A percentile compares a stretch with the other conserved stretches of the same genome.
Conservation (phyloP, 2,329 filamentous ascomycete species). For the Microsporum canis region DNA sequence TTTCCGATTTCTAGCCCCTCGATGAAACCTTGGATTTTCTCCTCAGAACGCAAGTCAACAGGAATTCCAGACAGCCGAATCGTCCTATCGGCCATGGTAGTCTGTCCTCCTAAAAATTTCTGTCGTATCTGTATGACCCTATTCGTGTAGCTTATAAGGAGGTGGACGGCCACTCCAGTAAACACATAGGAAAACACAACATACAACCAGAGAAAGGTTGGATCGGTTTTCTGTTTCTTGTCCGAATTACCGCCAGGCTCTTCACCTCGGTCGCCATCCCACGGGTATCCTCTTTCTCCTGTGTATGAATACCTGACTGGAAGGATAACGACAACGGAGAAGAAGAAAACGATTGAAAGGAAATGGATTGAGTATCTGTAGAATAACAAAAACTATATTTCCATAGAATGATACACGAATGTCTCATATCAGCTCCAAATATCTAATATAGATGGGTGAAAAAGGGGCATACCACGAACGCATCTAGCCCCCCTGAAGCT, state of each 20-base stretch:
- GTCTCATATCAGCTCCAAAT: neutral
- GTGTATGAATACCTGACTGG: slow-evolving; percentile 68
- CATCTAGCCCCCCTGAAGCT: slow-evolving; percentile 81
- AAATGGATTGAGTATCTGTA: slow-evolving; percentile 92
- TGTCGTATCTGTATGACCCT: slow-evolving; percentile 78
- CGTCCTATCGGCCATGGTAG: slow-evolving; percentile 89
- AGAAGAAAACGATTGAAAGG: slow-evolving; percentile 66
- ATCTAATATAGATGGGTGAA: neutral
- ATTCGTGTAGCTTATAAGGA: slow-evolving; percentile 71
- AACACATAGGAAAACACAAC: slow-evolving; percentile 93
- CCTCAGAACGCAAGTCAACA: slow-evolving; percentile 62
- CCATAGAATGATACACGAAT: neutral
- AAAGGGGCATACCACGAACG: slow-evolving; percentile 59
- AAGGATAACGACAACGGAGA: slow-evolving; percentile 67
- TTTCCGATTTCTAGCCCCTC: slow-evolving; percentile 81
- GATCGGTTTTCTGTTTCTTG: slow-evolving; percentile 26
- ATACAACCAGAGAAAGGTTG: slow-evolving; percentile 76
- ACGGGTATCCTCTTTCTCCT: slow-evolving; percentile 28
- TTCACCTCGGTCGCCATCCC: slow-evolving; percentile 27
- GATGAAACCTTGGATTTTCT: slow-evolving; percentile 72
- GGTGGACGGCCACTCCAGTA: slow-evolving; percentile 66
- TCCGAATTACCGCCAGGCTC: slow-evolving; percentile 22
- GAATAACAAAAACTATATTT: slow-evolving; percentile 65
- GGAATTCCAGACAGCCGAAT: slow-evolving; percentile 88
- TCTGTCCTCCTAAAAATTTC: slow-evolving; percentile 83